Conservation (phyloP, 176 grass and related monocot species). For the Rhipidocladum racemiflorum region DNA sequence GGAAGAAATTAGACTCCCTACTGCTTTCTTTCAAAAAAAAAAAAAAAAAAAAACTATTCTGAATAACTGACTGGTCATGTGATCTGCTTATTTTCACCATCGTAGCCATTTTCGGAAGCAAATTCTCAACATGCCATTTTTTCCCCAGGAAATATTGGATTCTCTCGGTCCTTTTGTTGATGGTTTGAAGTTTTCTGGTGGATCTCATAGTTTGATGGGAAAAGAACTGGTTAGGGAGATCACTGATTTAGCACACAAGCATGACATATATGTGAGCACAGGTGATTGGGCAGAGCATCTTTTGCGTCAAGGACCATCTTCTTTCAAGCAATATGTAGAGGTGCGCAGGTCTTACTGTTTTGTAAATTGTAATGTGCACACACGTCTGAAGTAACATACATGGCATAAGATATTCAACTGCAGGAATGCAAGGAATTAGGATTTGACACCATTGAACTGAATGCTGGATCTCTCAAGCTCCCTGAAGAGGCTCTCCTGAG, state of each 20-base stretch:
- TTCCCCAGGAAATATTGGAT: slow-evolving; percentile 58
- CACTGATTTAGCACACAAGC: slow-evolving; percentile 73
- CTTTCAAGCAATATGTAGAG: slow-evolving; percentile 86
- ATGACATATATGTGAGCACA: slow-evolving; percentile 93
- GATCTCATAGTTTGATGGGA: slow-evolving; percentile 82
- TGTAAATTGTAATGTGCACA: background rate
- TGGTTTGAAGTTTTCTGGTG: slow-evolving; percentile 84
- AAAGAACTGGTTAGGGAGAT: slow-evolving; percentile 67
- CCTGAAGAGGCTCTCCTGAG: slow-evolving; percentile 82
- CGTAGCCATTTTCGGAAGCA: background rate
- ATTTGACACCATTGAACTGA: slow-evolving; percentile 90
- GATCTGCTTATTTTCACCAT: background rate
- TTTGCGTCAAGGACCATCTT: slow-evolving; percentile 65
- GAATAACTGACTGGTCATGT: background rate
- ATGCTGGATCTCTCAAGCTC: slow-evolving; percentile 76
- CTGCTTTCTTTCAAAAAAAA: background rate
- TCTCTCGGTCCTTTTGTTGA: slow-evolving; percentile 67
- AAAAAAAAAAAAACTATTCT: background rate
- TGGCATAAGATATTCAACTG: background rate
- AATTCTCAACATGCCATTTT: background rate
- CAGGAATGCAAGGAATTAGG: slow-evolving; percentile 88
- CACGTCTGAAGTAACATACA: background rate
- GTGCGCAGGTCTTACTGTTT: slow-evolving; percentile 19
- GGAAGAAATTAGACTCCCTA: background rate
- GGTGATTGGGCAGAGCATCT: slow-evolving; percentile 95